phyloP scores from a whole-genome alignment of 2,329 filamentous ascomycete genomes.

The Sclerotinia spermophila region DNA sequence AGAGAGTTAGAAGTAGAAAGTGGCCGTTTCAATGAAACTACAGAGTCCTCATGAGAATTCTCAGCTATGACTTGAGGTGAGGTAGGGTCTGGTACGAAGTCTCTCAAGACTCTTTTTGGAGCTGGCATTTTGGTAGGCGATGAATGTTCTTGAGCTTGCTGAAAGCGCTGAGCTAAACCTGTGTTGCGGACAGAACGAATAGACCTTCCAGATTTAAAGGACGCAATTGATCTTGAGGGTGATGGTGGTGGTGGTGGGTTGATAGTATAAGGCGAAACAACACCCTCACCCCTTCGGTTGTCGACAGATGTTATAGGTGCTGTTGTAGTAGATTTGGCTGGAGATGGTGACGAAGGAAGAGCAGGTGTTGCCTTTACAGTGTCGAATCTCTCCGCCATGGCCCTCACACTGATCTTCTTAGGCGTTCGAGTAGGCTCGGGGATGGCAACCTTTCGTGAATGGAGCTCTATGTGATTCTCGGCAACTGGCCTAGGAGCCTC shows the following conservation, averaged over 20 bases:
- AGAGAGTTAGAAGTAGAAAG: not conserved
- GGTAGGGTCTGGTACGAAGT: constrained; percentile 6
- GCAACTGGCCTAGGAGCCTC: not conserved
- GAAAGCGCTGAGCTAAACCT: constrained; percentile 1
- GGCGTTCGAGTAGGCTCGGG: not conserved
- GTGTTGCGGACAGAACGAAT: constrained; percentile 18
- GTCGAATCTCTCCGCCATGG: constrained; percentile 34
- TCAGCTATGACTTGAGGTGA: not conserved
- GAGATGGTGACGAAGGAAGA: constrained; percentile 22
- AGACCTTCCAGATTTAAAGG: constrained; percentile 24
- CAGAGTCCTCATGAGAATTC: constrained; percentile 1
- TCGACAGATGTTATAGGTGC: constrained; percentile 12
- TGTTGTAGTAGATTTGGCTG: constrained; percentile 7
- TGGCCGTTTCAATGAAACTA: not conserved
- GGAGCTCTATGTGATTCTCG: not conserved
- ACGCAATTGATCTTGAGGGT: constrained; percentile 31
- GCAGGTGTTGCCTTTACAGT: constrained; percentile 16
- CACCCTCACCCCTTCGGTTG: constrained; percentile 1
- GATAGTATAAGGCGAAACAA: constrained; percentile 33
- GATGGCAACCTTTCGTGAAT: not conserved
- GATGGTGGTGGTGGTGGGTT: constrained; percentile 32
- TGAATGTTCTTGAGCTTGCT: constrained; percentile 4
- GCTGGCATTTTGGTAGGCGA: constrained; percentile 28
- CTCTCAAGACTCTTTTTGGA: constrained; percentile 19
- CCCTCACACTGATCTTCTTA: constrained; percentile 29